Evolutionary conservation across 106 monocot genomes (phyloP).

Genomic region (Ottelia alismoides): DNA sequence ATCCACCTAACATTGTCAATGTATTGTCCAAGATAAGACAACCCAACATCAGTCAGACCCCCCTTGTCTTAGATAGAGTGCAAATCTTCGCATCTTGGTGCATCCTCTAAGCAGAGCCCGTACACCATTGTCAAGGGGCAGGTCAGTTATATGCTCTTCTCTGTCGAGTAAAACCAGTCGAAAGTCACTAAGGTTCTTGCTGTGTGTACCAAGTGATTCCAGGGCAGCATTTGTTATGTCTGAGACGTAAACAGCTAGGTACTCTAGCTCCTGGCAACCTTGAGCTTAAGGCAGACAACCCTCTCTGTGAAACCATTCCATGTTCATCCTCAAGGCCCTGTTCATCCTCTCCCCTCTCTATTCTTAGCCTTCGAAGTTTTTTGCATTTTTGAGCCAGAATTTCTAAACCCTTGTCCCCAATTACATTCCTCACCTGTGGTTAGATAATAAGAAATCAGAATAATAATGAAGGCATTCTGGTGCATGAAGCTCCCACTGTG

Average conservation of each 20-base stretch:
- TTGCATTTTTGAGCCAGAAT: conserved; percentile 63
- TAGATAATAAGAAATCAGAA: too few relatives aligned
- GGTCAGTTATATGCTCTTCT: conserved; percentile 48
- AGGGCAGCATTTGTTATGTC: conserved; percentile 70
- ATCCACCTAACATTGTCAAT: conserved; percentile 52
- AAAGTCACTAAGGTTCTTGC: conserved; percentile 63
- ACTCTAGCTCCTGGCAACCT: conserved; percentile 67
- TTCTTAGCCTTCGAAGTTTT: conserved; percentile 60
- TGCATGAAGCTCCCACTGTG: too few relatives aligned
- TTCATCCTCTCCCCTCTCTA: conserved; percentile 85
- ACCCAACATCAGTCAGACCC: conserved; percentile 65
- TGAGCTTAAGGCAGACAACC: conserved; percentile 48
- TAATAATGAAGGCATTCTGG: too few relatives aligned
- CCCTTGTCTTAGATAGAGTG: conserved; percentile 61
- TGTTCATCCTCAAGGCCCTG: conserved; percentile 80
- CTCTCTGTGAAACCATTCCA: conserved; percentile 68
- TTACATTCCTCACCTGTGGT: conserved; percentile 78
- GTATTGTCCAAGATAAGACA: conserved; percentile 39
- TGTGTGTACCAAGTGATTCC: conserved; percentile 41
- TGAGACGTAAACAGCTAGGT: conserved; percentile 75
- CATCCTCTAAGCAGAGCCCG: conserved; percentile 60
- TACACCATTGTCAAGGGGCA: conserved; percentile 65
- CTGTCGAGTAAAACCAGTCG: conserved; percentile 65
- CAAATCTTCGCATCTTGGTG: conserved; percentile 58
- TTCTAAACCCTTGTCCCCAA: conserved; percentile 72